Conservation (phyloP, 176 grass and related monocot genomes). For the Dactylis glomerata region DNA sequence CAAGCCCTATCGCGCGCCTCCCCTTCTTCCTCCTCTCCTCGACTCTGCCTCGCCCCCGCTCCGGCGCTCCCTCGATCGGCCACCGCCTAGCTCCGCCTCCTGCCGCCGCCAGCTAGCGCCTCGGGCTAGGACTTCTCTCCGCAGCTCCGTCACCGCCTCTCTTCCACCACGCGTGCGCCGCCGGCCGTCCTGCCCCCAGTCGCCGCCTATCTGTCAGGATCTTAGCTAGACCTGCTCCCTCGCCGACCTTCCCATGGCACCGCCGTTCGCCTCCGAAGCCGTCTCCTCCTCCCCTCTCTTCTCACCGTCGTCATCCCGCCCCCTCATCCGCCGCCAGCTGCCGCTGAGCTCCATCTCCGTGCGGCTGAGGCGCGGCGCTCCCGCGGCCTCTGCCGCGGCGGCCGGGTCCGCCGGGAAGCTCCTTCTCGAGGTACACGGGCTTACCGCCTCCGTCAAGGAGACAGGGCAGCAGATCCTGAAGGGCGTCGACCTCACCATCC, state of each 20-base stretch:
- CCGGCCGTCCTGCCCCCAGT: too few species aligned
- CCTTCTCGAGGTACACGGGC: background rate
- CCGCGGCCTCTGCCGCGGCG: constrained; percentile 18
- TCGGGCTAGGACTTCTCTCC: too few species aligned
- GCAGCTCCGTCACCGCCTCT: too few species aligned
- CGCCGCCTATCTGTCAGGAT: too few species aligned
- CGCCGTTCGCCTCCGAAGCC: background rate
- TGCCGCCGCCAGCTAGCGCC: too few species aligned
- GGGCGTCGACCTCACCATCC: constrained; percentile 46
- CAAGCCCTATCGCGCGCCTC: too few species aligned
- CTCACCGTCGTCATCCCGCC: constrained; percentile 1
- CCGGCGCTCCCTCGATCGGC: too few species aligned
- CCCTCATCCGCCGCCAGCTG: background rate
- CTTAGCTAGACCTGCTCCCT: background rate
- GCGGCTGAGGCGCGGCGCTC: background rate
- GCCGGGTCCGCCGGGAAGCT: constrained; percentile 3
- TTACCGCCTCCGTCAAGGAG: background rate
- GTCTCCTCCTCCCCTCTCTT: constrained; percentile 30
- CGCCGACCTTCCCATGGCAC: constrained; percentile 28
- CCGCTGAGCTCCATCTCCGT: constrained; percentile 13
- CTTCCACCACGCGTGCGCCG: too few species aligned
- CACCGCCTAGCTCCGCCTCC: too few species aligned
- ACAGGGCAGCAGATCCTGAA: constrained; percentile 19
- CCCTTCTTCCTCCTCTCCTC: too few species aligned
- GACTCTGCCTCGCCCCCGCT: too few species aligned